These are phyloP conservation scores for Aspergillus proliferans DNA, from an alignment of 2,329 filamentous ascomycete genomes.

Conservation along the genomic window DNA sequence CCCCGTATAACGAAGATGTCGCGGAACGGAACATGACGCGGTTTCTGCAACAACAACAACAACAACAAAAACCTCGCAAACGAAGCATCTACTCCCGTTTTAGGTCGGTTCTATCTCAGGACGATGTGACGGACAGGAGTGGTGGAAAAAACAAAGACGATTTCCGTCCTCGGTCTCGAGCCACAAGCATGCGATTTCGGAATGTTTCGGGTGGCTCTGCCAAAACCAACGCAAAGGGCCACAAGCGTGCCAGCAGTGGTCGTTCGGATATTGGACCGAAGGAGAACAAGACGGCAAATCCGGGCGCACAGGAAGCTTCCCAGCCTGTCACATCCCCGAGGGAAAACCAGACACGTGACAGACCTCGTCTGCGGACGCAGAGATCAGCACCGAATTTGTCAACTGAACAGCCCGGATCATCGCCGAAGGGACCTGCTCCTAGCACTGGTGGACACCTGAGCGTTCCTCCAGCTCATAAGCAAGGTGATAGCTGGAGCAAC, in stretches of 20 bases:
- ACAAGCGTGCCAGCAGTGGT: background rate
- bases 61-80: conserved; percentile 16
- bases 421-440: conserved; percentile 8
- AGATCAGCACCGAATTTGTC: conserved; percentile 28
- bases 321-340: conserved; percentile 1
- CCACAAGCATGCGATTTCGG: conserved; percentile 10
- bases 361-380: conserved; percentile 18
- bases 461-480: conserved; percentile 27
- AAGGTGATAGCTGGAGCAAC: conserved; percentile 26
- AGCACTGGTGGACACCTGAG: conserved; percentile 18
- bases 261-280: background rate
- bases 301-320: conserved; percentile 11
- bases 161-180: conserved; percentile 14
- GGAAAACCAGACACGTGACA: conserved; percentile 3
- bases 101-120: conserved; percentile 33
- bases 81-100: conserved; percentile 24
- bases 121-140: conserved; percentile 39
- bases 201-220: background rate
- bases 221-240: background rate
- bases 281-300: conserved; percentile 2
- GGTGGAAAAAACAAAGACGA: conserved; percentile 21
- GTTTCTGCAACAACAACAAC: conserved; percentile 21
- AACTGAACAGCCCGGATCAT: conserved; percentile 8
- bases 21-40: conserved; percentile 38
- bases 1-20: conserved; percentile 39